phyloP scores from a whole-genome alignment of 2,329 filamentous ascomycete genomes.

The Dactylonectria estremocensis region DNA sequence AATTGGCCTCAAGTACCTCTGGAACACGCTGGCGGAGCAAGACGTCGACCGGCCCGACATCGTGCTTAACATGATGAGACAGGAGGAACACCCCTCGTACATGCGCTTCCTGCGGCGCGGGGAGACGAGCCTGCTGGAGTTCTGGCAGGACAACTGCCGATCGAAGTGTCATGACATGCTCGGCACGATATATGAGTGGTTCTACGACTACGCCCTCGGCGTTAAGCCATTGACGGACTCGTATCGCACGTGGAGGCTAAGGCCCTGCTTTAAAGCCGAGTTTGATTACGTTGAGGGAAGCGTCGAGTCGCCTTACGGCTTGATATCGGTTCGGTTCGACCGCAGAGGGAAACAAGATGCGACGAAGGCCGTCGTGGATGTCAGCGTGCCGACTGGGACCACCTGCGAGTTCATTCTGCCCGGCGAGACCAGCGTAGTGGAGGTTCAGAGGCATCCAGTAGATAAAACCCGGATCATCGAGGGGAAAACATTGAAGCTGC shows the following conservation, averaged over 20 bases:
- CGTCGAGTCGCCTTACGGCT: constrained; percentile 57
- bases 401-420: constrained; percentile 41
- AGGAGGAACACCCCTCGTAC: constrained; percentile 64
- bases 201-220: constrained; percentile 59
- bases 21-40: constrained; percentile 54
- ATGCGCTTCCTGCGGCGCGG: constrained; percentile 63
- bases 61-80: constrained; percentile 60
- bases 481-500: constrained; percentile 35
- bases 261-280: constrained; percentile 57
- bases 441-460: constrained; percentile 27
- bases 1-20: constrained; percentile 59
- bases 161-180: constrained; percentile 65
- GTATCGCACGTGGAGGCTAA: constrained; percentile 58
- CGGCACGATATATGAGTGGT: constrained; percentile 65
- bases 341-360: constrained; percentile 27
- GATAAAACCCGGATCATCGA: not conserved
- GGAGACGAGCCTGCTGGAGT: constrained; percentile 60
- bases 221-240: constrained; percentile 55
- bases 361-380: constrained; percentile 32
- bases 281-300: constrained; percentile 56
- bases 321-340: constrained; percentile 48
- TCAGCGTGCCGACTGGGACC: constrained; percentile 40
- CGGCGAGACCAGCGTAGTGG: constrained; percentile 30
- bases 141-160: constrained; percentile 61
- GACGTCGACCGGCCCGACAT: constrained; percentile 58